Base-by-base conservation (phyloP, 169 alveolate genomes). In the Prorocentrum cordatum region DNA sequence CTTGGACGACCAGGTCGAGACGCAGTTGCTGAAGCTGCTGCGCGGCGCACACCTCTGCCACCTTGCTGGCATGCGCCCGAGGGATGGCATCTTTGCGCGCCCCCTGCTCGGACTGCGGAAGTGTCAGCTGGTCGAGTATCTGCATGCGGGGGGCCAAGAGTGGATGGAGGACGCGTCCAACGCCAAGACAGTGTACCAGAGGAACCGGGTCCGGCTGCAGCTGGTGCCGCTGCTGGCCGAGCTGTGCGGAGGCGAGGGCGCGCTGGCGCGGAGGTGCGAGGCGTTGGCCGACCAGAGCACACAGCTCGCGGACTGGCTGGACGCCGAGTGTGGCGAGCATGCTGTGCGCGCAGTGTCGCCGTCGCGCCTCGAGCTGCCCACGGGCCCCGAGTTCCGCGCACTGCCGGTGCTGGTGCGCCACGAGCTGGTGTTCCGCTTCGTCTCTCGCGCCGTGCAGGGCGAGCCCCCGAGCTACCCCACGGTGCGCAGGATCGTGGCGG, bases 131-230 rank as follows among this genome's bases (percentile, higher is more conserved):
- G 5, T 39, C 20, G 71, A 18, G 4, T 22, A 18, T 47, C 61
- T 47, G 61, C 61, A 3, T 47, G 61, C 24, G 29, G 4, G 24
- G 22, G 29, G 61, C 38, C 36, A 59, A 35, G 68, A 59, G 3
- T 75, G 86, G 86, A 75, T n/a, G 86, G 86, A 75, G 20, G 86
- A 75, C 31, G 86, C 72, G 24, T 75, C 86, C 62, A 75, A 75
- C 38, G 18, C n/a, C 5, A n/a, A 50, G 20, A 71, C 86, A 16
- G 58, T 75, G 32, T 75, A 75, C 42, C 86, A 75, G 64, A 35
- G 86, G 42, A 75, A 75, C 62, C 71, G 72, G 0, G 27, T 75
- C 22, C 86, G 86, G 29, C 26, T 75, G 62, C 72, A 75, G 86
- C 72, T 75, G 86, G 86, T 75, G 2, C 86, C 86, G 1, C 36